Percentiles rank a stretch among this genome's conserved stretches.
Conservation (phyloP, 2,329 filamentous ascomycete species). For the Ceratocystis albifundus region DNA sequence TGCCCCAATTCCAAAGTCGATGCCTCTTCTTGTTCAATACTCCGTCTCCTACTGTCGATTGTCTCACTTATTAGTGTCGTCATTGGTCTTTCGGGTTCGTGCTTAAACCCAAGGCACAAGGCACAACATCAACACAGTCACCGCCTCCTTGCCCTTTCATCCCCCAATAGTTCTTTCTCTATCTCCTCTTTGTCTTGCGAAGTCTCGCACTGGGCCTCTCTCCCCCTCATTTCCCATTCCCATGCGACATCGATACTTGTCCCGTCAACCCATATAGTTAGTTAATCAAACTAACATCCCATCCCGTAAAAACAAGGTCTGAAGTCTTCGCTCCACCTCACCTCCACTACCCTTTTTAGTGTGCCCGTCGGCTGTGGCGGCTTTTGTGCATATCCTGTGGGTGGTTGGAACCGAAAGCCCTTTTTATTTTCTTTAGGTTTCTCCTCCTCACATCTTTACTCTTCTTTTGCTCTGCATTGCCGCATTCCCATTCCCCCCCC, state of each 20-base stretch:
- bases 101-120: not conserved
- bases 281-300: not conserved
- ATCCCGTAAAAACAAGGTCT: not conserved
- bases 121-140: not conserved
- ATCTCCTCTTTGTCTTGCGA: no score
- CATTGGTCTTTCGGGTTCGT: slow-evolving; percentile 5
- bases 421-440: not conserved
- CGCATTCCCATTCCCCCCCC: not conserved
- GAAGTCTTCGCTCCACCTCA: not conserved
- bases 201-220: no score
- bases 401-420: not conserved
- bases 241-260: not conserved
- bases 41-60: not conserved
- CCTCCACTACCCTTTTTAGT: not conserved
- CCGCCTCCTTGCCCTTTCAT: not conserved
- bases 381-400: not conserved
- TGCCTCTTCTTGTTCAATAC: slow-evolving; percentile 3
- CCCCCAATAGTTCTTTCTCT: not conserved
- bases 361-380: not conserved
- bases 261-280: not conserved
- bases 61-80: slow-evolving; percentile 2
- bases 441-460: not conserved
- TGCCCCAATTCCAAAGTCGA: not conserved
- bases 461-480: not conserved
- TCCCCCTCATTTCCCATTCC: no score